Percentiles rank a stretch among this genome's conserved stretches.
These are phyloP conservation scores for Przewalskia tangutica DNA, from an alignment of 257 asterid species.

Conservation along the genomic window DNA sequence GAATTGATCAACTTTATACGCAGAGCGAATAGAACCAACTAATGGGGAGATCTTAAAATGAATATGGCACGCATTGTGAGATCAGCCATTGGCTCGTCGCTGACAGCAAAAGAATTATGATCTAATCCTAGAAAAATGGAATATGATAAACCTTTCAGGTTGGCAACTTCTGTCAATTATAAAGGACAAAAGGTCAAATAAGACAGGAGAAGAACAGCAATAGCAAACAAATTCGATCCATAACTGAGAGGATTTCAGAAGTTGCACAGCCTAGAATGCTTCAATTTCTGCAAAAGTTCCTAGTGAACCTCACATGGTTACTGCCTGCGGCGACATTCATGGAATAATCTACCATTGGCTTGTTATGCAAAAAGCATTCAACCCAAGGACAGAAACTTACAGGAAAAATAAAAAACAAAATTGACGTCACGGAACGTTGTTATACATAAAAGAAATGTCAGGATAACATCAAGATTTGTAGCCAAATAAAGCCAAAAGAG, in stretches of 20 bases:
- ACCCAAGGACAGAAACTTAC: neutral
- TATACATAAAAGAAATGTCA: too few relatives aligned
- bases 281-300: neutral
- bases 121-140: neutral
- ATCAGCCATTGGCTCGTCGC: neutral
- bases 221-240: neutral
- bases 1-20: too few relatives aligned
- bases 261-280: neutral
- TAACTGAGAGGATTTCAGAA: neutral
- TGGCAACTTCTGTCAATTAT: neutral
- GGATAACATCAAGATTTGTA: too few relatives aligned
- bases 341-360: neutral
- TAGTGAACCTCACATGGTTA: neutral
- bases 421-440: too few relatives aligned
- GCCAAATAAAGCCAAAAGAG: too few relatives aligned
- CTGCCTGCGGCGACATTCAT: neutral
- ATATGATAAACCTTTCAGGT: neutral
- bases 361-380: neutral
- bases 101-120: neutral
- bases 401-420: too few relatives aligned
- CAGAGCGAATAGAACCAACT: neutral
- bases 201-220: neutral
- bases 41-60: neutral
- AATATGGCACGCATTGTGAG: neutral
- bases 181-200: neutral